Evolutionary conservation across 495 filamentous ascomycete species (phyloP).

Genomic region (Bacidia gigantensis): DNA sequence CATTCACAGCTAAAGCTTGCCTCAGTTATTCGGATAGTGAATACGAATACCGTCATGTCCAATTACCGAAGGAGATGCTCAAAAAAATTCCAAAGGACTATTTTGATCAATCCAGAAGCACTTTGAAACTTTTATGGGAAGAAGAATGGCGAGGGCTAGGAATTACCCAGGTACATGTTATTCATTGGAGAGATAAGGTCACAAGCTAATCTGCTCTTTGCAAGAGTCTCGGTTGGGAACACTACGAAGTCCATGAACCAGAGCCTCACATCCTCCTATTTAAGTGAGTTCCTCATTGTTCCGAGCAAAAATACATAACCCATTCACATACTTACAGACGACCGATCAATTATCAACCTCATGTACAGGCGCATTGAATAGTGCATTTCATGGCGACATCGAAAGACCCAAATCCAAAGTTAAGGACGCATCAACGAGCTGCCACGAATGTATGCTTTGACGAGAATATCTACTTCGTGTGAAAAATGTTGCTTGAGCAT

Average conservation of each 20-base stretch:
- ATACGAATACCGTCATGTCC: slow-evolving; percentile 90
- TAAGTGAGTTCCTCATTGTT: slow-evolving; percentile 52
- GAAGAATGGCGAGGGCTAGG: slow-evolving; percentile 95
- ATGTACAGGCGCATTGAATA: slow-evolving; percentile 21
- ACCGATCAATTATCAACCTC: slow-evolving; percentile 74
- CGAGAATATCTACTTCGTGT: not conserved
- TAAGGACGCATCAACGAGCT: not conserved
- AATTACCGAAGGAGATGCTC: slow-evolving; percentile 93
- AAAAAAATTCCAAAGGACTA: slow-evolving; percentile 94
- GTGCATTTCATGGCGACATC: not conserved
- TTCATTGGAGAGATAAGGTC: not conserved
- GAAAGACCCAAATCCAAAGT: not conserved
- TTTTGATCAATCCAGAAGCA: slow-evolving; percentile 79
- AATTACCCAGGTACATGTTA: slow-evolving; percentile 68
- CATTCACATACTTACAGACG: slow-evolving; percentile 51
- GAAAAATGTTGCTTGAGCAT: not conserved
- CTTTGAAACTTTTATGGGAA: slow-evolving; percentile 92
- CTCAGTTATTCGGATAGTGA: slow-evolving; percentile 73
- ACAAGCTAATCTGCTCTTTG: slow-evolving; percentile 16
- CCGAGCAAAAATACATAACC: slow-evolving; percentile 1
- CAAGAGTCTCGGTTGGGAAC: slow-evolving; percentile 94
- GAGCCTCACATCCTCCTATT: slow-evolving; percentile 97
- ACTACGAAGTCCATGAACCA: slow-evolving; percentile 97
- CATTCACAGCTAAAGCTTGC: not conserved
- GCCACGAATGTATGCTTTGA: slow-evolving; percentile 4